Conservation (phyloP, 2,329 filamentous ascomycete species). For the Penicillium fuscoglaucum region DNA sequence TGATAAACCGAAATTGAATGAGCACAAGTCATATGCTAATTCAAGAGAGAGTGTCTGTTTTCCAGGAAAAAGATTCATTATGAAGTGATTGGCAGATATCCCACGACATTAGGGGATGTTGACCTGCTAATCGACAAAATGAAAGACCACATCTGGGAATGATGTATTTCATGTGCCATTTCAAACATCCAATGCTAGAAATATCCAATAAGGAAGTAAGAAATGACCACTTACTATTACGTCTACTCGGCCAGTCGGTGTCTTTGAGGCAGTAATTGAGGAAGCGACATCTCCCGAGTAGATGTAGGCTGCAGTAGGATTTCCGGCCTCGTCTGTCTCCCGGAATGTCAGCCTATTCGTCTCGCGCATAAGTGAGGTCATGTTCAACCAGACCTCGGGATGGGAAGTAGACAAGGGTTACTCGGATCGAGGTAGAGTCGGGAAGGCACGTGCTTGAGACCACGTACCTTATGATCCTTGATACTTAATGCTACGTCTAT, state of each 20-base stretch:
- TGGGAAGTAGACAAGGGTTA: neutral
- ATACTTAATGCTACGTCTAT: neutral
- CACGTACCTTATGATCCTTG: constrained; percentile 1
- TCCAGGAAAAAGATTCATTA: neutral
- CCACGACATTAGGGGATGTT: neutral
- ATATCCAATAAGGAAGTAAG: neutral
- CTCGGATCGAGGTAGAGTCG: neutral
- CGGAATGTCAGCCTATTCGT: constrained; percentile 28
- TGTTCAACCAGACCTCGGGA: constrained; percentile 1
- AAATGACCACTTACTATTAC: constrained; percentile 35
- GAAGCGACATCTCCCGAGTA: constrained; percentile 34
- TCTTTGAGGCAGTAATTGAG: constrained; percentile 17
- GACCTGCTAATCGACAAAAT: neutral
- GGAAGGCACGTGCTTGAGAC: constrained; percentile 9
- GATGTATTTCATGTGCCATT: neutral
- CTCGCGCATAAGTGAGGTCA: neutral
- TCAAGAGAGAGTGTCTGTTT: neutral
- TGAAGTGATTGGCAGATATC: neutral
- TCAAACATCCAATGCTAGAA: neutral
- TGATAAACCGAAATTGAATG: neutral
- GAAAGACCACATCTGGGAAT: neutral
- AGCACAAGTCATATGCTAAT: neutral
- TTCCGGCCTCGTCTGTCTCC: constrained; percentile 53
- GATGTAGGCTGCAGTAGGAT: constrained; percentile 52
- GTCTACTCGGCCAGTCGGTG: constrained; percentile 45